Conservation (phyloP, 768 basidiomycete genomes). For the Suillus occidentalis region DNA sequence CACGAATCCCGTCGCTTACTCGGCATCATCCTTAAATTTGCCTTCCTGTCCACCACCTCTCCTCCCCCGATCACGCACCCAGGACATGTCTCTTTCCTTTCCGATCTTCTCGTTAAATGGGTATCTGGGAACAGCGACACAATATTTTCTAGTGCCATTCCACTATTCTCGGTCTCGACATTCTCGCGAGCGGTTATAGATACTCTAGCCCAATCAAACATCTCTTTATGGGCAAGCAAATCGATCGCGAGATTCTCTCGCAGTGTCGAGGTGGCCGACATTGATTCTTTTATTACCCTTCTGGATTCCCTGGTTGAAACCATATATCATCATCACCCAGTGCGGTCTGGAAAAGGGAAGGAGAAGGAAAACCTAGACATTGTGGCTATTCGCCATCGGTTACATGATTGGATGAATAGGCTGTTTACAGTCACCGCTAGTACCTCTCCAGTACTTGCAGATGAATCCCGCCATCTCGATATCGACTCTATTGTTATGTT, state of each 20-base stretch:
- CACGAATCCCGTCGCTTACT: slow-evolving; percentile 47
- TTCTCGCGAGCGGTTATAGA: slow-evolving; percentile 26
- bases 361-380: neutral
- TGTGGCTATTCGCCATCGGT: slow-evolving; percentile 13
- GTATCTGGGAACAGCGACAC: slow-evolving; percentile 14
- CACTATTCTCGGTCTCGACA: slow-evolving; percentile 26
- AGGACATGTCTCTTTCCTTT: slow-evolving; percentile 46
- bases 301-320: slow-evolving; percentile 28
- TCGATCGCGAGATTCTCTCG: slow-evolving; percentile 38
- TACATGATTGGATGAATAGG: slow-evolving; percentile 24
- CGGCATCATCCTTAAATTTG: slow-evolving; percentile 38
- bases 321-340: neutral
- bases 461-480: slow-evolving; percentile 1
- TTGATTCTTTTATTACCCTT: slow-evolving; percentile 33
- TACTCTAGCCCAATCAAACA: slow-evolving; percentile 20
- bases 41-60: slow-evolving; percentile 32
- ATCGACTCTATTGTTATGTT: slow-evolving; percentile 23
- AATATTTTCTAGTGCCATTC: neutral
- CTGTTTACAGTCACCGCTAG: slow-evolving; percentile 12
- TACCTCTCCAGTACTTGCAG: neutral
- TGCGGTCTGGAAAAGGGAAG: slow-evolving; percentile 3
- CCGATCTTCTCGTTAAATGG: slow-evolving; percentile 46
- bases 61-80: slow-evolving; percentile 42
- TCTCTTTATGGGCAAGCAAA: slow-evolving; percentile 44
- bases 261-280: slow-evolving; percentile 31